Evolutionary conservation across 2,329 filamentous ascomycete genomes (phyloP).

Genomic region (Hypoxylon sp.): DNA sequence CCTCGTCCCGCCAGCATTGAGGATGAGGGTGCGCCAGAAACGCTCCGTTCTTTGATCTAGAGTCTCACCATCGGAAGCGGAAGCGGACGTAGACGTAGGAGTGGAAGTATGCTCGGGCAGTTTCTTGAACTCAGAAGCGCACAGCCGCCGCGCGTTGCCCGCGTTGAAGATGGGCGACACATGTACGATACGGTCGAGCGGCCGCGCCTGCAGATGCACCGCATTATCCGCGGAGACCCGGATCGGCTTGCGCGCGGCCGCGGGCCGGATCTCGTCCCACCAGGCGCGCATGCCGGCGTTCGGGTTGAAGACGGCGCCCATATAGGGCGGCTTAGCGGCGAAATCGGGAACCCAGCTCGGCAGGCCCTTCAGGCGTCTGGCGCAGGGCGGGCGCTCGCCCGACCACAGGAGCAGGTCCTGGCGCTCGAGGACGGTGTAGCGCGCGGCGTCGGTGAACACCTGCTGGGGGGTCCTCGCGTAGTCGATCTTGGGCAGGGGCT

Average conservation of each 20-base stretch:
- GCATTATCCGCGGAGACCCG: conserved; percentile 25
- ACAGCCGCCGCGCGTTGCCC: conserved; percentile 41
- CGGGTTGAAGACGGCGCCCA: conserved; percentile 4
- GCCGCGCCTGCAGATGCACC: conserved; percentile 39
- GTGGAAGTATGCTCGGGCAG: conserved; percentile 7
- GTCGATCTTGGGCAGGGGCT: conserved; percentile 45
- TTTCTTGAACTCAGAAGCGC: conserved; percentile 40
- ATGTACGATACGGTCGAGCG: conserved; percentile 44
- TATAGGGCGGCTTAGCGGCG: conserved; percentile 17
- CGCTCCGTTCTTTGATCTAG: conserved; percentile 26
- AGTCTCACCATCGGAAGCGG: conserved; percentile 13
- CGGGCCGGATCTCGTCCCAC: conserved; percentile 38
- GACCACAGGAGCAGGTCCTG: conserved; percentile 47
- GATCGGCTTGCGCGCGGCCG: conserved; percentile 34
- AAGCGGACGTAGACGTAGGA: background rate
- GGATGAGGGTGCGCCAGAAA: conserved; percentile 47
- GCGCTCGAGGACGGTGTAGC: conserved; percentile 46
- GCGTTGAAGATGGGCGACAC: conserved; percentile 46
- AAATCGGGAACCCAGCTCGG: conserved; percentile 50
- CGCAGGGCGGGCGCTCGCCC: conserved; percentile 42
- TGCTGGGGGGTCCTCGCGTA: conserved; percentile 43
- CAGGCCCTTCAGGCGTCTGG: conserved; percentile 36
- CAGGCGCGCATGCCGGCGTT: conserved; percentile 37
- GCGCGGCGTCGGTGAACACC: conserved; percentile 46
- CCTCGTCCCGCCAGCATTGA: conserved; percentile 26